Evolutionary conservation across 352 stramenopile genomes (phyloP).

Genomic region (Pythium sp.): DNA sequence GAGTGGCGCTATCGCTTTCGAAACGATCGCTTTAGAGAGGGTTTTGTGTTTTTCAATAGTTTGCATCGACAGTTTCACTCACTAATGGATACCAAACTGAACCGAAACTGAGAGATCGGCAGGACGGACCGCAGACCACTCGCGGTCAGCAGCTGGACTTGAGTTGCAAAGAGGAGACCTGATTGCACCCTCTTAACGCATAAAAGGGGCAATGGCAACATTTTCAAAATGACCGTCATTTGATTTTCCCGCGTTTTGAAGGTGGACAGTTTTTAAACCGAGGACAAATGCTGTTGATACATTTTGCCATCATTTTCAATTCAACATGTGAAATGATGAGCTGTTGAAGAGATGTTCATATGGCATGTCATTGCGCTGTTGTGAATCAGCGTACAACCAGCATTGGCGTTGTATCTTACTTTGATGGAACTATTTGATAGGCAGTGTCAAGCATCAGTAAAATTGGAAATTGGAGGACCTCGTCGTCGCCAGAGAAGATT

Average conservation of each 20-base stretch:
- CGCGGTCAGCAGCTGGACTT: background rate
- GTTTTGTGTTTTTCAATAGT: background rate
- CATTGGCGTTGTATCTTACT: no score
- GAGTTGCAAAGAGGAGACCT: background rate
- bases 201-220: background rate
- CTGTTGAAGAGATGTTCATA: no score
- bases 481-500: no score
- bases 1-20: background rate
- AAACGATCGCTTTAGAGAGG: background rate
- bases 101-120: background rate
- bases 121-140: background rate
- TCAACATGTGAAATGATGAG: no score
- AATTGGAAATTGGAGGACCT: no score
- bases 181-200: background rate
- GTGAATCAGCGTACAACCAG: no score
- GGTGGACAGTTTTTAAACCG: background rate
- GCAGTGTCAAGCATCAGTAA: no score
- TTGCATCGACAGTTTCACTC: background rate
- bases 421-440: no score
- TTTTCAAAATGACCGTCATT: background rate
- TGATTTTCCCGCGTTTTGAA: background rate
- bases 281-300: no score
- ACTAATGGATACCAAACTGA: constrained; percentile 5
- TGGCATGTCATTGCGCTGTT: no score
- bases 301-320: no score